Evolutionary conservation across 1,284 basidiomycete genomes (phyloP).

Genomic region (Austroboletus niveus): DNA sequence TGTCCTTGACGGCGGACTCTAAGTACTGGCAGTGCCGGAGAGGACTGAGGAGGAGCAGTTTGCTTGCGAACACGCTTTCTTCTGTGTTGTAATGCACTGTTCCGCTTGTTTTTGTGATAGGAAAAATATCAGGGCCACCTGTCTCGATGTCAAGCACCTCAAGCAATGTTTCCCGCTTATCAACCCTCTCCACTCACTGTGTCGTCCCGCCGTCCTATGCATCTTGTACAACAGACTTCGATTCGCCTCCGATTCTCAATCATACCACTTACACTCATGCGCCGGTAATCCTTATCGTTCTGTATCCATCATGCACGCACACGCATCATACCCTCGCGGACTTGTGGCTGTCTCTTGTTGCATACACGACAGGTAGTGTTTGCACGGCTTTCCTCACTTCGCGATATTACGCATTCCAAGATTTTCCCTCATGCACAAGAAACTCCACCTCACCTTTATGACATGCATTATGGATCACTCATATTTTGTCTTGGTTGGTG

Average conservation of each 20-base stretch:
- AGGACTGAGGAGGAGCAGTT: constrained; percentile 15
- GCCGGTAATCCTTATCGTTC: constrained; percentile 34
- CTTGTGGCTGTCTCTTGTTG: constrained; percentile 18
- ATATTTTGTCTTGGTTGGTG: constrained; percentile 27
- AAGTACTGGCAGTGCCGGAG: constrained; percentile 24
- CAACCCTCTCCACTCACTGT: constrained; percentile 6
- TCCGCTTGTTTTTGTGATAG: constrained; percentile 31
- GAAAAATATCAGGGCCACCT: constrained; percentile 30
- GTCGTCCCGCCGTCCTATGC: constrained; percentile 12
- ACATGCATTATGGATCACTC: constrained; percentile 33
- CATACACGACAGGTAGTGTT: constrained; percentile 17
- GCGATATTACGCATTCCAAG: constrained; percentile 10
- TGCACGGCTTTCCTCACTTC: constrained; percentile 10
- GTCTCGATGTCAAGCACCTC: constrained; percentile 17
- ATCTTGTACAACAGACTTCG: constrained; percentile 24
- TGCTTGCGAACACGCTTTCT: constrained; percentile 22
- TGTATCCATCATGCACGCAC: constrained; percentile 36
- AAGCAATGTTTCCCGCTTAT: constrained; percentile 1
- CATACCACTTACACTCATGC: constrained; percentile 31
- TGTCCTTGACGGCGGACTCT: constrained; percentile 84
- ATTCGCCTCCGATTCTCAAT: constrained; percentile 13
- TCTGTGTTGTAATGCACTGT: constrained; percentile 32
- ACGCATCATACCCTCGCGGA: constrained; percentile 26
- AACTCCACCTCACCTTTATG: constrained; percentile 21
- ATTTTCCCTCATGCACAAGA: constrained; percentile 24